Conservation (phyloP, 176 grass and related monocot species). For the Hordeum vulgare region DNA sequence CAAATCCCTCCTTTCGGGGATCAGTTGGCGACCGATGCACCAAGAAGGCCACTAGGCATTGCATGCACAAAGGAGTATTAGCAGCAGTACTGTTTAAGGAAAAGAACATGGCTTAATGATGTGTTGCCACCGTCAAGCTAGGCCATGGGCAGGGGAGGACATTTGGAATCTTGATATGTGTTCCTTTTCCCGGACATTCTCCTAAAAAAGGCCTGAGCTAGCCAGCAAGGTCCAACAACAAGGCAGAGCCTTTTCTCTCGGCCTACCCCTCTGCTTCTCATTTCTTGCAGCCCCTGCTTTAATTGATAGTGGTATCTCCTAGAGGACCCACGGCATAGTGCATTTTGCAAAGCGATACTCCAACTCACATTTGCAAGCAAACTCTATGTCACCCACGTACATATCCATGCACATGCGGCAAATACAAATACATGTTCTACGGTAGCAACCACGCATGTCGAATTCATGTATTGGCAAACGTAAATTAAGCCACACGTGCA, state of each 20-base stretch:
- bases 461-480: background rate
- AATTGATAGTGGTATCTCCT: constrained; percentile 16
- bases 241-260: constrained; percentile 32
- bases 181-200: constrained; percentile 1
- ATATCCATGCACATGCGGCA: background rate
- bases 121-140: constrained; percentile 19
- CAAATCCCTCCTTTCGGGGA: constrained; percentile 57
- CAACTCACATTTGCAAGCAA: background rate
- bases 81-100: constrained; percentile 17
- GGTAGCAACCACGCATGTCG: background rate
- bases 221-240: constrained; percentile 28
- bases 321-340: background rate
- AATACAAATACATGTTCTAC: background rate
- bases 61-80: constrained; percentile 5
- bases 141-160: constrained; percentile 1
- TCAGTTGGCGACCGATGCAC: constrained; percentile 11
- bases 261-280: constrained; percentile 7
- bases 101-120: constrained; percentile 49
- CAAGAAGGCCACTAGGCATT: background rate
- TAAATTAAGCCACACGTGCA: background rate
- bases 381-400: background rate
- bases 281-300: constrained; percentile 22
- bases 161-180: constrained; percentile 71
- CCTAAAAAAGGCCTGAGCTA: constrained; percentile 21
- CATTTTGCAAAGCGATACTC: background rate